Base-by-base conservation (phyloP, 192 early-diverging fungal genomes). In the Dissophora ornata region DNA sequence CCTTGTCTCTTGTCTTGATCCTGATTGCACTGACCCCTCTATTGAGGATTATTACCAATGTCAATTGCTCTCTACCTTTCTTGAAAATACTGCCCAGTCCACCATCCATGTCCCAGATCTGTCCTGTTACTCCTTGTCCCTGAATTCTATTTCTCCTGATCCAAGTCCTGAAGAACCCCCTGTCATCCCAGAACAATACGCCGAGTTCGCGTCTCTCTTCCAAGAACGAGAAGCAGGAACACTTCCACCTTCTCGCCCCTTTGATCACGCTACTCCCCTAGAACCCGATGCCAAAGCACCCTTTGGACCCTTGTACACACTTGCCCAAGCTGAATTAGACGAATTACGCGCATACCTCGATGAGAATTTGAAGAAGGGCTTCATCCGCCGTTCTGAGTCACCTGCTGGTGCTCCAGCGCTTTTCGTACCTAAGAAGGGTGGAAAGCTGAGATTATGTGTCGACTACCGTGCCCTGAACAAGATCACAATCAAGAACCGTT, bases 401-500 rank as follows among this genome's bases (percentile, higher is more conserved):
- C 58, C 49, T 32, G 57, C 51, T 19, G 11, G 57, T 4, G 57
- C 50, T 1, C 52, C 59, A 9, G 59, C 58, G 16, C 28, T 65
- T 2, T 67, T 67, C 21, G 54, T 67, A 2, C 25, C 22, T 1
- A 67, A 67, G 34, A 55, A 53, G 16, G 41, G 45, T 8, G 63
- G 63, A 42, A 42, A 34, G 9, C 40, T 68, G 47, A 19, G 36
- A 21, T 7, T 58, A 7, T 57, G 38, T 16, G 33, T 58, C n/a
- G 55, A 68, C 46, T 89, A 86, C 57, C 57, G 84, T 18, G 80
- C 62, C 0, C 38, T 91, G 26, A 89, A 91, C 64, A 71, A 52
- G 38, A 19, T 69, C 7, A 89, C 84, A 1, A 70, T 84, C 13
- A 49, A 64, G 47, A 79, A 90, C 52, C 67, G 71, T 13, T 83